Base-by-base conservation (phyloP, 768 basidiomycete species). In the Mycena metata region DNA sequence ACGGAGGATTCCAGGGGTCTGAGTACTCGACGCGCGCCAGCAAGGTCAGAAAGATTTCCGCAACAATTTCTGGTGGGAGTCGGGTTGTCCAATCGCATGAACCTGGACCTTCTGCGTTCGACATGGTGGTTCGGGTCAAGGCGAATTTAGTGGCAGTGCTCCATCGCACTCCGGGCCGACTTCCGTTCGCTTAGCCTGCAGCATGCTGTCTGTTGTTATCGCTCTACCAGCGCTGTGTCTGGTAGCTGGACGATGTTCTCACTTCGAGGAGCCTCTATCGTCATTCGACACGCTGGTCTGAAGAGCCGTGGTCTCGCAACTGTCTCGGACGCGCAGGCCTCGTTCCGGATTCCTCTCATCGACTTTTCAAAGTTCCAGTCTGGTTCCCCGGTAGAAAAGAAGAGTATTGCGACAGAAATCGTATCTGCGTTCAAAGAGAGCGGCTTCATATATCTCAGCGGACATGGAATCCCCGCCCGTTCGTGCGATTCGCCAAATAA, bases 371-470 rank as follows among this genome's bases (percentile, higher is more conserved):
- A 86, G 63, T 94, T 91, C 76, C 84, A 86, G 61, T 74, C 80
- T 23, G 83, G 79, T n/a, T 84, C 88, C 0, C 56, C 74, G 2
- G 78, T 81, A 16, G 90, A 92, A 73, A 92, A 88, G 79, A 84
- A 86, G 66, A 75, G 83, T 7, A 86, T 89, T 0, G 93, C 95
- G 3, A 81, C 86, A 49, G 85, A 90, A 69, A 85, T 96, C 41
- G 92, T 92, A 39, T 84, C 85, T 43, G 95, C 91, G 0, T 93
- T 94, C 82, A 73, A n/a, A n/a, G 86, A 91, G 62, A 90, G 90
- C 63, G 92, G 94, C 0, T 96, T 96, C 73, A 84, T 95, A 50
- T 96, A 96, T 77, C 81, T 96, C 42, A 83, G 83, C 26, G 87
- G 88, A 43, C 92, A 95, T 79, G 92, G 93, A 2, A 89, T 96